phyloP scores from a whole-genome alignment of 768 basidiomycete genomes.

The Boletus huronensis region DNA sequence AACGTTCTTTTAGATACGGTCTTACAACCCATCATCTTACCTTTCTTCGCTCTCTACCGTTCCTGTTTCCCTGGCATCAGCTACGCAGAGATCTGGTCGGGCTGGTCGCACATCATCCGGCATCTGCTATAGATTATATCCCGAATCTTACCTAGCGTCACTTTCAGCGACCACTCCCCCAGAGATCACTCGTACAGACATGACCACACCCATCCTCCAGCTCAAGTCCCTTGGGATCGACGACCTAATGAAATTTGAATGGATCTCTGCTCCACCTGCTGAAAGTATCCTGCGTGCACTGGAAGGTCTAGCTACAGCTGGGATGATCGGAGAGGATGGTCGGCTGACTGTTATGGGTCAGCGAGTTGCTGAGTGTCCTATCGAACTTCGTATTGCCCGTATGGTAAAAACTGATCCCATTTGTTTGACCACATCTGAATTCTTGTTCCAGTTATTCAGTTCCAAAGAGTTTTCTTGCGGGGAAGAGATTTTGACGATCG shows the following conservation, averaged over 20 bases:
- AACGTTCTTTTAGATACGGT: conserved; percentile 60
- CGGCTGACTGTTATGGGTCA: conserved; percentile 73
- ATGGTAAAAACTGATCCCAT: conserved; percentile 56
- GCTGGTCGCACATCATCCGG: conserved; percentile 93
- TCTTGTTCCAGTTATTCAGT: conserved; percentile 62
- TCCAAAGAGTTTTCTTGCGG: conserved; percentile 87
- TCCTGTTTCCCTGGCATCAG: conserved; percentile 84
- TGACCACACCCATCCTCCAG: conserved; percentile 89
- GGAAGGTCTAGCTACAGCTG: conserved; percentile 75
- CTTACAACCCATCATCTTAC: conserved; percentile 81
- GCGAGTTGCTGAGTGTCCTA: conserved; percentile 89
- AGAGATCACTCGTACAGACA: conserved; percentile 87
- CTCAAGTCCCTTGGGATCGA: conserved; percentile 94
- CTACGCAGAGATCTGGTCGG: conserved; percentile 89
- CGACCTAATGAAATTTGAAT: conserved; percentile 94
- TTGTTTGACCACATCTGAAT: neutral
- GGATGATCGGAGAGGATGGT: conserved; percentile 82
- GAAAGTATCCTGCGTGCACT: conserved; percentile 83
- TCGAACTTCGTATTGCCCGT: conserved; percentile 90
- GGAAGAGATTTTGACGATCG: conserved; percentile 93
- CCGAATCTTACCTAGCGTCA: conserved; percentile 53
- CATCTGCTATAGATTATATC: conserved; percentile 89
- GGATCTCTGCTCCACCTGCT: conserved; percentile 85
- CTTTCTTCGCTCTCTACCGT: conserved; percentile 83
- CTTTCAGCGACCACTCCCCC: conserved; percentile 75